Evolutionary conservation across 148 eudicot genomes (phyloP).

Genomic region (Cornus suecica): DNA sequence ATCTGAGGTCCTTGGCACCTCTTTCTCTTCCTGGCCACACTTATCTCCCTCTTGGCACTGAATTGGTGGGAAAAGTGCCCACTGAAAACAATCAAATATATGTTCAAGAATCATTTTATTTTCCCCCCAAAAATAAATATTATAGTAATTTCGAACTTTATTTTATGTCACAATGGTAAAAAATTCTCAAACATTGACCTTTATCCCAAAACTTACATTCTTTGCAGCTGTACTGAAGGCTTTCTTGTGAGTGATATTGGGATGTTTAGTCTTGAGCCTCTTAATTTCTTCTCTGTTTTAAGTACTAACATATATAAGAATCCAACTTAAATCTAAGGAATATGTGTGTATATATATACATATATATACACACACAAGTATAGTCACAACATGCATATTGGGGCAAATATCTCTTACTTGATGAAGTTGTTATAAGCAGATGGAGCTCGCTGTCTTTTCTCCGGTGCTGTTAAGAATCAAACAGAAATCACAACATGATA

Average conservation of each 20-base stretch:
- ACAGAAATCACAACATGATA: background rate
- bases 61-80: constrained; percentile 71
- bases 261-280: constrained; percentile 71
- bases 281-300: constrained; percentile 70
- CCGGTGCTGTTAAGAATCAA: constrained; percentile 59
- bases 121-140: background rate
- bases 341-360: background rate
- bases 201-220: constrained; percentile 45
- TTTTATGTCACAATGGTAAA: background rate
- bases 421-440: constrained; percentile 88
- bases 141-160: background rate
- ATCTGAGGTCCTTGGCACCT: constrained; percentile 13
- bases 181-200: background rate
- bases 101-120: background rate
- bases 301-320: background rate
- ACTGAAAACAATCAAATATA: too few species aligned
- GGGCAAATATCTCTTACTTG: constrained; percentile 44
- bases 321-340: background rate
- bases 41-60: constrained; percentile 39
- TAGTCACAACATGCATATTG: too few species aligned
- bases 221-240: constrained; percentile 97
- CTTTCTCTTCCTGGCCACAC: constrained; percentile 27
- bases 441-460: constrained; percentile 82
- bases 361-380: too few species aligned
- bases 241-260: constrained; percentile 83